Conservation (phyloP, 306 rosid species). For the Canavalia gladiata region DNA sequence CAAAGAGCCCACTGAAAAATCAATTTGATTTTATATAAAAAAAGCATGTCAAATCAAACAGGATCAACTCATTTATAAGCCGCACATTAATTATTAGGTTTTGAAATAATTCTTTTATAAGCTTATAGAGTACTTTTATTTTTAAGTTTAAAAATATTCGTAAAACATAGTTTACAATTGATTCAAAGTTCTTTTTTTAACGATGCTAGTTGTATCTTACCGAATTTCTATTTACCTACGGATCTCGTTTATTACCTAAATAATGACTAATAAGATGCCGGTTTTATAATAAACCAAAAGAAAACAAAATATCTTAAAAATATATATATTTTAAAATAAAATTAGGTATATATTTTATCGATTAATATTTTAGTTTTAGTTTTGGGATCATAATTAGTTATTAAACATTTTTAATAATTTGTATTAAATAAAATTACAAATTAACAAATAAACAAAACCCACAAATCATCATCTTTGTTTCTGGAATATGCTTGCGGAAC, state of each 20-base stretch:
- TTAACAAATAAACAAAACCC: no score
- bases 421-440: background rate
- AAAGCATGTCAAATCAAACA: constrained; percentile 23
- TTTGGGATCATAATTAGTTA: background rate
- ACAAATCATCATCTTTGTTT: constrained; percentile 30
- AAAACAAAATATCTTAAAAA: background rate
- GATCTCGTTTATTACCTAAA: background rate
- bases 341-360: background rate
- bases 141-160: background rate
- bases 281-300: background rate
- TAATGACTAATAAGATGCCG: background rate
- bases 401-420: background rate
- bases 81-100: constrained; percentile 1
- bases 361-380: background rate
- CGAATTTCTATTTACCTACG: background rate
- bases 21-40: constrained; percentile 12
- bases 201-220: background rate
- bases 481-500: constrained; percentile 42
- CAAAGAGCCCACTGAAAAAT: constrained; percentile 28
- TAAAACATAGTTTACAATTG: background rate
- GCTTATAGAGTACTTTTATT: background rate
- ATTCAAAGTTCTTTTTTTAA: background rate
- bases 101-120: background rate
- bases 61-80: constrained; percentile 5
- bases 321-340: background rate